These are phyloP conservation scores for Chlamydomonas reinhardtii DNA, from an alignment of 163 green algal genomes.

Conservation along the genomic window DNA sequence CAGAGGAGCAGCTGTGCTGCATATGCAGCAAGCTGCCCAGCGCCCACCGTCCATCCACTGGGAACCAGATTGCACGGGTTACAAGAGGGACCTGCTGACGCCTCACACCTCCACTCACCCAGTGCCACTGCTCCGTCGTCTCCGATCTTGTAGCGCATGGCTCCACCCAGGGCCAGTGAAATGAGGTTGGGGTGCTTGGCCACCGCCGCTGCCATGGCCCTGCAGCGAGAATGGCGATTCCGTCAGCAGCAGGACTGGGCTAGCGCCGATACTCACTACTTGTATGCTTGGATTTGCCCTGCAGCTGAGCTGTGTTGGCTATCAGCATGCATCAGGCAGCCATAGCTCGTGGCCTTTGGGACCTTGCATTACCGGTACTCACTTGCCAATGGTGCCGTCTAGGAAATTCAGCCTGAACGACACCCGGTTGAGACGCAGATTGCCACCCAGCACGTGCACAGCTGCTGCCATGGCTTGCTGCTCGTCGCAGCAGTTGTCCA, in stretches of 20 bases:
- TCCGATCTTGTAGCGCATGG: slow-evolving; percentile 5
- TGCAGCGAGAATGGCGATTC: not conserved
- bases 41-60: too few species aligned
- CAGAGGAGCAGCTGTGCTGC: too few species aligned
- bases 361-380: not conserved
- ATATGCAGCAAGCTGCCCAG: too few species aligned
- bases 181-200: slow-evolving; percentile 19
- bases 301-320: not conserved
- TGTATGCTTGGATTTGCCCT: too few species aligned
- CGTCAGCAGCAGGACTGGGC: too few species aligned
- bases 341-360: too few species aligned
- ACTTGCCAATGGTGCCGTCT: slow-evolving; percentile 9
- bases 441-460: slow-evolving; percentile 13
- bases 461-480: not conserved
- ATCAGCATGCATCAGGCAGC: too few species aligned
- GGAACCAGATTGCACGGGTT: too few species aligned
- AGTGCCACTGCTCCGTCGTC: not conserved
- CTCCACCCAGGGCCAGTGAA: not conserved
- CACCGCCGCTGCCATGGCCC: not conserved
- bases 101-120: not conserved
- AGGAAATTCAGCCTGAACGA: not conserved
- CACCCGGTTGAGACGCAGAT: not conserved
- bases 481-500: slow-evolving; percentile 19
- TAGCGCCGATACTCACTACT: too few species aligned
- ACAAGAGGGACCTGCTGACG: too few species aligned